Evolutionary conservation across 768 basidiomycete species (phyloP).

Genomic region (Mrakia frigida): DNA sequence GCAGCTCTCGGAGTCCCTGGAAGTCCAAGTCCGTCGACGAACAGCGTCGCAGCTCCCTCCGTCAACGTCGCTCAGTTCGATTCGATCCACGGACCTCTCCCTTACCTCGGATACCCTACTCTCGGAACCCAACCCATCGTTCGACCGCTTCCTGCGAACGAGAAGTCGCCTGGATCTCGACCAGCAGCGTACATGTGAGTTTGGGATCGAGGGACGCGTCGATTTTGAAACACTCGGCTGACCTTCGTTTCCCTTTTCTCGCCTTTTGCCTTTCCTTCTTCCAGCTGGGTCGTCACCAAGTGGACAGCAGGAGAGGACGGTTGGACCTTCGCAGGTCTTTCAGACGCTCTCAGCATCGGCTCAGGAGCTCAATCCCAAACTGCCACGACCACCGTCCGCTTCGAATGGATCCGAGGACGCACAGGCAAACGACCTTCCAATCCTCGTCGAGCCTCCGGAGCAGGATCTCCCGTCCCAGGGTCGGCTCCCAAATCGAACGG

Average conservation of each 20-base stretch:
- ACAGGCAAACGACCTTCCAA: not conserved
- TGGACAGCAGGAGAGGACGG: conserved; percentile 23
- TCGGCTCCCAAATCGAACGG: not conserved
- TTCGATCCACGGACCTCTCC: not conserved
- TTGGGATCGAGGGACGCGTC: not conserved
- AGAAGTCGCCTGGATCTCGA: not conserved
- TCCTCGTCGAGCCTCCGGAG: not conserved
- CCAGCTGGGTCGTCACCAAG: conserved; percentile 29
- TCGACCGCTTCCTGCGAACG: conserved; percentile 1
- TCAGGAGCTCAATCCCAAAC: no score
- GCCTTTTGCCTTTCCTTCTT: not conserved
- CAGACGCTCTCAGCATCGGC: conserved; percentile 19
- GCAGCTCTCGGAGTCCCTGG: not conserved
- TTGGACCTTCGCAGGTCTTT: conserved; percentile 28
- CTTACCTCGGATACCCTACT: conserved; percentile 24
- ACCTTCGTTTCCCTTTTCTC: not conserved
- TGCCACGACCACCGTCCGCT: conserved; percentile 14
- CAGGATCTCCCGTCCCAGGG: not conserved
- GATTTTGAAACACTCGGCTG: not conserved
- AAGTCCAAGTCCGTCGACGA: not conserved
- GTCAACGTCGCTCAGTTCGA: not conserved
- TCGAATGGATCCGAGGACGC: conserved; percentile 28
- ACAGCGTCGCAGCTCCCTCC: not conserved
- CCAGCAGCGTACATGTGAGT: conserved; percentile 25
- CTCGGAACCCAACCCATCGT: conserved; percentile 23